Evolutionary conservation across 768 basidiomycete species (phyloP).

Genomic region (Bullera alba): DNA sequence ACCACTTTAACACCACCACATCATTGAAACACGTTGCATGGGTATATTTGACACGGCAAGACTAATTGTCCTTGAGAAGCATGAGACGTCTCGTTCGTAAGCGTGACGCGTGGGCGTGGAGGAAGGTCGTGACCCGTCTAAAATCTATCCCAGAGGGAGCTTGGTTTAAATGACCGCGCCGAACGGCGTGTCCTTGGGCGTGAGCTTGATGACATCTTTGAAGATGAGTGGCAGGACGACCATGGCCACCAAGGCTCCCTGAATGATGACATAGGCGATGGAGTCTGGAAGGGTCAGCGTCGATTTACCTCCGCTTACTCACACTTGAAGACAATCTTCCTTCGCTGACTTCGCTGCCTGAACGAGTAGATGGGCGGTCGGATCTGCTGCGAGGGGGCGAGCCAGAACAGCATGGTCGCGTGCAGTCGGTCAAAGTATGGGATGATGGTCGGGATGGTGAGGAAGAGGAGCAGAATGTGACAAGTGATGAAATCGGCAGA

Average conservation of each 20-base stretch:
- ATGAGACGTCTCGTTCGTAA: too few relatives aligned
- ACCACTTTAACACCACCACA: too few relatives aligned
- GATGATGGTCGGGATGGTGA: conserved; percentile 78
- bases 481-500: conserved; percentile 74
- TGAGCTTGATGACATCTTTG: conserved; percentile 57
- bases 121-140: too few relatives aligned
- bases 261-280: conserved; percentile 61
- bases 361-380: conserved; percentile 73
- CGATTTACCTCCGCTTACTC: conserved; percentile 6
- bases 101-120: too few relatives aligned
- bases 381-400: conserved; percentile 49
- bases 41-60: too few relatives aligned
- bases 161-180: conserved; percentile 37
- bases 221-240: conserved; percentile 54
- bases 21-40: too few relatives aligned
- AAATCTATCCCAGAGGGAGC: too few relatives aligned
- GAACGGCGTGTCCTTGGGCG: conserved; percentile 31
- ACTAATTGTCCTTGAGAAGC: too few relatives aligned
- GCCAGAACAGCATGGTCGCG: conserved; percentile 89
- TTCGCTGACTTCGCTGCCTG: conserved; percentile 80
- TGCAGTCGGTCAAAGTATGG: conserved; percentile 90
- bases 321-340: conserved; percentile 65
- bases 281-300: conserved; percentile 52
- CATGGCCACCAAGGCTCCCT: conserved; percentile 66
- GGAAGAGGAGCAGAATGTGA: conserved; percentile 71